Evolutionary conservation across 805 yeast genomes (phyloP).

Genomic region (Starmerella bombicola): DNA sequence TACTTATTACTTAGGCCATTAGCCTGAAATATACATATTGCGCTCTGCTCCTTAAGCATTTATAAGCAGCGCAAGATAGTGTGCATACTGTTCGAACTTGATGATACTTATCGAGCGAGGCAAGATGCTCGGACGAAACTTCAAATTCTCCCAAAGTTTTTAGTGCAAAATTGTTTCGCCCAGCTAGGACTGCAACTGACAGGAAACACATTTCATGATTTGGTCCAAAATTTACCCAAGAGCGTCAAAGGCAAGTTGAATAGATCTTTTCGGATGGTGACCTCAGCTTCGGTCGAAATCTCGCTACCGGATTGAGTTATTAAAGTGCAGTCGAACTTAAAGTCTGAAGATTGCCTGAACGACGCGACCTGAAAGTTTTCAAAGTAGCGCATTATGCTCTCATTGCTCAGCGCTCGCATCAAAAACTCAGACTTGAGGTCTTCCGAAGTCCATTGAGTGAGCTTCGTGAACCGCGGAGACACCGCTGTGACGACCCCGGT

Average conservation of each 20-base stretch:
- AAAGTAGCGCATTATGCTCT: conserved; percentile 76
- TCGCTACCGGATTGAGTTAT: conserved; percentile 33
- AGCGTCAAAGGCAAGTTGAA: conserved; percentile 97
- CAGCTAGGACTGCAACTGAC: too few species aligned
- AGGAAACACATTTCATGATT: too few species aligned
- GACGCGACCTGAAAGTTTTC: conserved; percentile 73
- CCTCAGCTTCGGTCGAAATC: conserved; percentile 67
- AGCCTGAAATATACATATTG: too few species aligned
- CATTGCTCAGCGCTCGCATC: conserved; percentile 74
- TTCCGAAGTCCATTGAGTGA: conserved; percentile 80
- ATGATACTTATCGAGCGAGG: too few species aligned
- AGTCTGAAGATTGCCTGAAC: conserved; percentile 79
- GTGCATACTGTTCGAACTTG: too few species aligned
- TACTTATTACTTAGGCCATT: too few species aligned
- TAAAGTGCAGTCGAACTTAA: conserved; percentile 77
- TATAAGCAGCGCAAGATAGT: too few species aligned
- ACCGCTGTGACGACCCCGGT: conserved; percentile 93
- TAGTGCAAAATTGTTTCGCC: too few species aligned
- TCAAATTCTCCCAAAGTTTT: too few species aligned
- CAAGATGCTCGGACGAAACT: too few species aligned
- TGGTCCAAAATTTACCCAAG: conserved; percentile 67
- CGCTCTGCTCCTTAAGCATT: too few species aligned
- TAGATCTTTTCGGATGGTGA: conserved; percentile 90
- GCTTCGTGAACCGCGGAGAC: conserved; percentile 80
- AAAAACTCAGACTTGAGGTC: conserved; percentile 38